Evolutionary conservation across 2,329 filamentous ascomycete species (phyloP).

Genomic region (Bipolaris oryzae): DNA sequence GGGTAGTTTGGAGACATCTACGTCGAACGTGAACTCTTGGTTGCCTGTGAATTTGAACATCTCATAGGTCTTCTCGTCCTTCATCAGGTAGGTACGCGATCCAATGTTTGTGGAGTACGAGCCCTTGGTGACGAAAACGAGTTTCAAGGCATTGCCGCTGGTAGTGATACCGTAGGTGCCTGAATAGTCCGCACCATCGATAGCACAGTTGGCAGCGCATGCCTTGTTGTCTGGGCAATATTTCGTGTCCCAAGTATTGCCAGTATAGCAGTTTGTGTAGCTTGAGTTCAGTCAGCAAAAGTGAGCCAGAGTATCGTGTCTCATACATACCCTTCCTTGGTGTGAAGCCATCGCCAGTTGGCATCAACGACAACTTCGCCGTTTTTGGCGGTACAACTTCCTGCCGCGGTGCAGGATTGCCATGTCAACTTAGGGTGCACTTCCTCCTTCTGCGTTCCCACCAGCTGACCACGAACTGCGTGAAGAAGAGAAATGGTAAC

Average conservation of each 20-base stretch:
- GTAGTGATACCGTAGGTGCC: constrained; percentile 56
- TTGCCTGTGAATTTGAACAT: constrained; percentile 47
- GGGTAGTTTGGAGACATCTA: constrained; percentile 63
- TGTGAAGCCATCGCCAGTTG: constrained; percentile 58
- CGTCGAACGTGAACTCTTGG: constrained; percentile 55
- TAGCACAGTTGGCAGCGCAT: constrained; percentile 45
- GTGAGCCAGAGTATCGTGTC: not conserved
- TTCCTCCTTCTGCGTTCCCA: constrained; percentile 47
- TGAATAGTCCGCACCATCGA: constrained; percentile 50
- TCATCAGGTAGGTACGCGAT: constrained; percentile 47
- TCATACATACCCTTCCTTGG: constrained; percentile 32
- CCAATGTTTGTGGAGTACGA: constrained; percentile 49
- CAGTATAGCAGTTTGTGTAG: constrained; percentile 50
- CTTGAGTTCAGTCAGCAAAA: constrained; percentile 13
- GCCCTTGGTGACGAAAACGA: constrained; percentile 62
- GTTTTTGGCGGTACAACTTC: constrained; percentile 43
- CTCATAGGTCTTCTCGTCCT: constrained; percentile 39
- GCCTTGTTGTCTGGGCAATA: constrained; percentile 44
- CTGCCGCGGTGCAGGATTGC: constrained; percentile 47
- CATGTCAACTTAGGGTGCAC: constrained; percentile 49
- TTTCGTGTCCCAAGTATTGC: constrained; percentile 49
- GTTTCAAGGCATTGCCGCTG: constrained; percentile 57
- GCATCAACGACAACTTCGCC: constrained; percentile 50
- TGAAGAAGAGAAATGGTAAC: constrained; percentile 54
- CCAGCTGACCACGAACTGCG: constrained; percentile 54